Base-by-base conservation (phyloP, 768 basidiomycete species). In the Cystobasidium onofrii region DNA sequence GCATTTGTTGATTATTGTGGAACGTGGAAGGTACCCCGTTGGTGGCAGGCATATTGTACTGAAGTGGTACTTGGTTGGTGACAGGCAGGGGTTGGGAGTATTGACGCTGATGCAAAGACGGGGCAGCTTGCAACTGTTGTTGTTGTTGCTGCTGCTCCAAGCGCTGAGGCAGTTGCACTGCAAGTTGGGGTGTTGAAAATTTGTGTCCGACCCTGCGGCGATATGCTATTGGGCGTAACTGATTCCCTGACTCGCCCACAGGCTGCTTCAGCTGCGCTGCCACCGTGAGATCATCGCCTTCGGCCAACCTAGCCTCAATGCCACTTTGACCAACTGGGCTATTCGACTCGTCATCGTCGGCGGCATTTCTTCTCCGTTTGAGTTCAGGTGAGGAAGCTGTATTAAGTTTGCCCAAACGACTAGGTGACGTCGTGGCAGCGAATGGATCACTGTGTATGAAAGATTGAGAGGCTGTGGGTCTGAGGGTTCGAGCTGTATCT, bases 311-410 rank as follows among this genome's bases (percentile, higher is more conserved):
- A 2, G 57, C 7, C 20, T 50, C 46, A 17, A 50, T 50, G 4
- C 46, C 46, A n/a, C 18, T 20, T 20, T 50, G 46, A n/a, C 18
- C 18, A 9, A 50, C n/a, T 3, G 46, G 46, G 20, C 46, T 50
- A 20, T 4, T 10, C 9, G 20, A 15, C 7, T 67, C 65, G 3
- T 67, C 65, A 17, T 67, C 65, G 43, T 67, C 65, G 15, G 57
- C 57, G 31, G 33, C 31, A 20, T 60, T 27, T 25, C 69, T 20
- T 36, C 69, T 46, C 36, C 69, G 69, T 25, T 71, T 71, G 15
- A 71, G 54, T 36, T 71, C 69, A 36, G 69, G 69, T 2, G 43
- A 33, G 15, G 69, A 71, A 2, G 55, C 69, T 27, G 69, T 71
- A 36, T 39, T 71, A 20, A 71, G 52, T 18, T 55, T 52, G 33